These are phyloP conservation scores for Alnus rubra DNA, from an alignment of 306 rosid species.

Conservation along the genomic window DNA sequence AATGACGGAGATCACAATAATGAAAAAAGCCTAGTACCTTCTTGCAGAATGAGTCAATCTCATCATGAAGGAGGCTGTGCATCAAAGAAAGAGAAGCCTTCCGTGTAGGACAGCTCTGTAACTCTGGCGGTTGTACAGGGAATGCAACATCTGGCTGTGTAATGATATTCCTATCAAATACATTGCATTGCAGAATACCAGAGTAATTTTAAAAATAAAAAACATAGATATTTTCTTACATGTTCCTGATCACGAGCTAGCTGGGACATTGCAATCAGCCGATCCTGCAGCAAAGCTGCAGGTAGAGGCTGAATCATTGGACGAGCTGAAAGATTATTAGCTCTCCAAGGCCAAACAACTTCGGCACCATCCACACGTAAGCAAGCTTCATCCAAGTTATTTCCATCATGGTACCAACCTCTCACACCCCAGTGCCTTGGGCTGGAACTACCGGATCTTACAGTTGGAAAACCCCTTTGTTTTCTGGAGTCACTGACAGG, in stretches of 20 bases:
- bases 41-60: slow-evolving; percentile 81
- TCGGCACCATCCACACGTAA: slow-evolving; percentile 88
- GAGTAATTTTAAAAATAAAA: not conserved
- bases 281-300: slow-evolving; percentile 79
- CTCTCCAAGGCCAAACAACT: slow-evolving; percentile 99
- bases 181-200: not conserved
- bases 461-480: slow-evolving; percentile 89
- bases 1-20: not conserved
- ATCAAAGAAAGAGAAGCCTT: slow-evolving; percentile 58
- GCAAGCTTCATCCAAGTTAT: slow-evolving; percentile 80
- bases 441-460: slow-evolving; percentile 97
- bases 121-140: slow-evolving; percentile 72
- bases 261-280: slow-evolving; percentile 86
- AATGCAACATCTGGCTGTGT: slow-evolving; percentile 90
- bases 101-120: slow-evolving; percentile 58
- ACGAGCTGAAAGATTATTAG: slow-evolving; percentile 61
- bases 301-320: slow-evolving; percentile 89
- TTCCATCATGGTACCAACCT: slow-evolving; percentile 94
- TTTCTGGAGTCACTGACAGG: slow-evolving; percentile 83
- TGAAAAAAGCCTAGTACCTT: slow-evolving; percentile 44
- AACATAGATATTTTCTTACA: slow-evolving; percentile 45
- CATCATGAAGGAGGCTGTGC: slow-evolving; percentile 79
- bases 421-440: slow-evolving; percentile 98
- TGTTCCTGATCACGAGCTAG: slow-evolving; percentile 91
- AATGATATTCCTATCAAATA: slow-evolving; percentile 21